Evolutionary conservation across 768 basidiomycete genomes (phyloP).

Genomic region (Naganishia kalamii): DNA sequence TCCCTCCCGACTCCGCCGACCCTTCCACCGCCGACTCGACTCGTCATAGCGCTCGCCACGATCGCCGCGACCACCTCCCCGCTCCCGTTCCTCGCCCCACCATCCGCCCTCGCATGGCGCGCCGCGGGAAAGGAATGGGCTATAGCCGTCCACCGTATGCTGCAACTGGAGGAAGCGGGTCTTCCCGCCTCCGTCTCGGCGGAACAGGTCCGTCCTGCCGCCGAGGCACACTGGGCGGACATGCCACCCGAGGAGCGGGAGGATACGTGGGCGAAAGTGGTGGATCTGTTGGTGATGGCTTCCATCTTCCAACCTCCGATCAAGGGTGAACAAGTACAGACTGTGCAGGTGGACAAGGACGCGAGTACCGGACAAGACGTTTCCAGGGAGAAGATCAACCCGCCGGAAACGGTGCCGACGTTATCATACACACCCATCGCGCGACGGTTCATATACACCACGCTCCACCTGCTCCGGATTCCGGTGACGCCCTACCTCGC

Average conservation of each 20-base stretch:
- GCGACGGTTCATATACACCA: conserved; percentile 29
- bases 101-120: neutral
- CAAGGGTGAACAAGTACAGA: conserved; percentile 5
- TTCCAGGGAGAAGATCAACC: neutral
- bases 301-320: conserved; percentile 17
- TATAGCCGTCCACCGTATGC: neutral
- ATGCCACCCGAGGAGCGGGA: conserved; percentile 11
- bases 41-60: conserved; percentile 12
- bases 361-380: neutral
- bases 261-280: conserved; percentile 19
- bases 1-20: conserved; percentile 1
- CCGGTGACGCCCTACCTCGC: conserved; percentile 23
- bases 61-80: neutral
- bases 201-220: neutral
- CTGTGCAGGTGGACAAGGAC: neutral
- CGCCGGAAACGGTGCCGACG: conserved; percentile 28
- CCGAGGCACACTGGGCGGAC: conserved; percentile 5
- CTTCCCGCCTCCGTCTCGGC: neutral
- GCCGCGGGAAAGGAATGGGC: conserved; percentile 5
- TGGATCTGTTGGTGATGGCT: conserved; percentile 11
- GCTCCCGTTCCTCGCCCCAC: neutral
- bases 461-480: conserved; percentile 33
- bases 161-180: conserved; percentile 3
- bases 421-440: conserved; percentile 39
- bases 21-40: neutral